Evolutionary conservation across 2,329 filamentous ascomycete genomes (phyloP).

Genomic region (Ceratocystis colombiana): DNA sequence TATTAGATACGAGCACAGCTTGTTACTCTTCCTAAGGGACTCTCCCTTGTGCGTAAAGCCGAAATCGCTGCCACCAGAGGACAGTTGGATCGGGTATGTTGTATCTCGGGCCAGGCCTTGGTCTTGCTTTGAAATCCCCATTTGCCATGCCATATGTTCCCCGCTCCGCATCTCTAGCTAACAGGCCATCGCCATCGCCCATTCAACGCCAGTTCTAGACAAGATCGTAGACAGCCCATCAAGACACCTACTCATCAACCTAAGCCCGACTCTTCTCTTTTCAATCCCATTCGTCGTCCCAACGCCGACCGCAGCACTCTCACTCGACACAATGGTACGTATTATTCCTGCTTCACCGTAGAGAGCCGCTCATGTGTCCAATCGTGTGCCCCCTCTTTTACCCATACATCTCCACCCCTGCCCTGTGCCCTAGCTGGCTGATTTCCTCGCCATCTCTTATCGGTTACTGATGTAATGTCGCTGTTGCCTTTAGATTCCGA

Average conservation of each 20-base stretch:
- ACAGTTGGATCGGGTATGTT: constrained; percentile 92
- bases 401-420: neutral
- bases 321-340: constrained; percentile 17
- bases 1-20: constrained; percentile 62
- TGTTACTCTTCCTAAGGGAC: constrained; percentile 63
- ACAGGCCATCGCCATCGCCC: neutral
- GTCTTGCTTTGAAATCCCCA: neutral
- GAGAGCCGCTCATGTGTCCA: too few species aligned
- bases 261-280: constrained; percentile 28
- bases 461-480: neutral
- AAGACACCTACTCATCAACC: constrained; percentile 24
- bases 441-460: neutral
- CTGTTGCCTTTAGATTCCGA: constrained; percentile 14
- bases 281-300: constrained; percentile 20
- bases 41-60: constrained; percentile 81
- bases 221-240: constrained; percentile 16
- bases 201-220: constrained; percentile 10
- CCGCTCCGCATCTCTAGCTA: neutral
- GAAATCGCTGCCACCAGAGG: constrained; percentile 64
- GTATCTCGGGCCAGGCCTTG: too few species aligned
- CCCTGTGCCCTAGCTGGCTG: neutral
- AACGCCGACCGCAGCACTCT: constrained; percentile 18
- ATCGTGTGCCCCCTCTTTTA: neutral
- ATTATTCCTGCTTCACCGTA: too few species aligned
- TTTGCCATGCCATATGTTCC: neutral